Base-by-base conservation (phyloP, 352 stramenopile species). In the Phytophthora idaei region DNA sequence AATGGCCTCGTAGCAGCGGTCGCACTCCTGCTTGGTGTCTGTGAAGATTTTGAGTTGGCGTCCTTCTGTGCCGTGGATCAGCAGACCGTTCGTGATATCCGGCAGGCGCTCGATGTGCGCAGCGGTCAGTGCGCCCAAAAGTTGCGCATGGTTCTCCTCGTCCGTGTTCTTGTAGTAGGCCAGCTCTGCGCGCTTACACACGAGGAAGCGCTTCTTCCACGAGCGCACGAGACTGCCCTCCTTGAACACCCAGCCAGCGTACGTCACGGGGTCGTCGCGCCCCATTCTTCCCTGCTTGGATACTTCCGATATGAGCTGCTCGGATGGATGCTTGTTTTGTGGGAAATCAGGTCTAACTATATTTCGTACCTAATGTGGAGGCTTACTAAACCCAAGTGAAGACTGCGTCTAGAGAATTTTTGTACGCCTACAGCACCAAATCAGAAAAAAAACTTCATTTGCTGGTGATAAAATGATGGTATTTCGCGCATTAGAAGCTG, bases 141-240 rank as follows among this genome's bases (percentile, higher is more conserved):
- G 71, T 60, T 93, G 83, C 52, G 83, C 80, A 57, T 80, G 81
- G 57, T 84, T 85, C 59, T 88, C 74, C 59, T 85, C 59, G 48
- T 85, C 77, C 48, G 71, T 85, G 59, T 85, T 83, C 70, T 94
- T 92, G 69, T 94, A 94, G 73, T 94, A 93, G 31, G 84, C 84
- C 57, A 93, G 55, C 61, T 94, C 80, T 25, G 71, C 73, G 28
- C 80, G 74, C 60, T 94, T 90, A 65, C 87, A 86, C 21, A 94
- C 84, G 2, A 94, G 74, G 65, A 93, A 92, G 11, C 87, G 84
- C 69, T 94, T 93, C 73, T 92, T 93, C 87, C 87, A 94, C 36
- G 78, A 91, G 63, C 89, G 88, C 48, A 91, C 74, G 42, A 94
- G 77, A 52, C 80, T 90, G 44, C 85, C 85, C 64, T 91, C 81